Base-by-base conservation (phyloP, 495 filamentous ascomycete genomes). In the Trypethelium eluteriae region DNA sequence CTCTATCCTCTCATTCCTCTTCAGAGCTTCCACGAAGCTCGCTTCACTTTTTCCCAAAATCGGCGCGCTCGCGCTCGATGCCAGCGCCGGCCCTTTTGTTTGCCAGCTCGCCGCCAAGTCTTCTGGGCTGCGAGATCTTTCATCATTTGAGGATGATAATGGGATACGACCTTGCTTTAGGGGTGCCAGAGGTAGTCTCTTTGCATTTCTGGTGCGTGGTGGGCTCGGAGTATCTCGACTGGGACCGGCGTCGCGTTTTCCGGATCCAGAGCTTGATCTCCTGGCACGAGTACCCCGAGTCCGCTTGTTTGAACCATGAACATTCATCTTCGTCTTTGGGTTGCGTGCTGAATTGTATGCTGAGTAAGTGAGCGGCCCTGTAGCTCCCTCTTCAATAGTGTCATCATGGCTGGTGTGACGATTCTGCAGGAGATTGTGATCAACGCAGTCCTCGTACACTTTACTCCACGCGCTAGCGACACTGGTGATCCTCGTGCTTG, bases 401-500 rank as follows among this genome's bases (percentile, higher is more conserved):
- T 36, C 32, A 14, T 59, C 14, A 32, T 34, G 9, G 32, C 10
- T 35, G 5, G 5, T 34, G 32, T 6, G 32, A 36, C 18, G 53
- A 36, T 14, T 59, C 32, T 36, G 53, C 32, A 59, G 9, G 18
- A 36, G 7, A 32, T n/a, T 53, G 12, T 59, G 53, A 36, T 59
- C 53, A 7, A 59, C 18, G 14, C 53, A 59, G 18, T 59, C 53
- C 32, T 59, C 53, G 32, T 36, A 59, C 32, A 59, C 53, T 59
- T 59, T 59, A 36, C 53, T 59, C 53, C 53, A 59, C 10, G 53
- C 53, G 18, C n/a, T 59, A 9, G 53, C 53, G 6, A 36, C 32
- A 32, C 53, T 59, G 7, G 53, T 36, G 7, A 59, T 14, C 32
- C 53, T 59, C 25, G 2, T 35, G 53, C 32, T 7, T 18, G 32